These are phyloP conservation scores for Tetrahymena borealis DNA, from an alignment of 73 alveolate species.

Conservation along the genomic window DNA sequence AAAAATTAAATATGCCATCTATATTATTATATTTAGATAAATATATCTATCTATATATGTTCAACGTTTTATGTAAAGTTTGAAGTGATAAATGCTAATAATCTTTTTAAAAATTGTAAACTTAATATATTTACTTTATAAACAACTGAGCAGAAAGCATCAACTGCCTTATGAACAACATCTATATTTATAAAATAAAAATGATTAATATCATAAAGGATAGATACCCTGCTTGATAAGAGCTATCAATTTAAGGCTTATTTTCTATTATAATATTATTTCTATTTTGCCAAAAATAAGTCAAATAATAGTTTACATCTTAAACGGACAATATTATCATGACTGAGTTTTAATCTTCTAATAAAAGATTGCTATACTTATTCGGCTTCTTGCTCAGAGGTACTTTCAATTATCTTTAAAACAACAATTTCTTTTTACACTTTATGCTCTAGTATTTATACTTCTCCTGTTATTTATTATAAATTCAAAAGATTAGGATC, in stretches of 20 bases:
- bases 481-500: too few relatives aligned
- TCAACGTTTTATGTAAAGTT: too few relatives aligned
- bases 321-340: not conserved
- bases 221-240: too few relatives aligned
- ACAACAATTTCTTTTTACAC: not conserved
- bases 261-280: too few relatives aligned
- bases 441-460: not conserved
- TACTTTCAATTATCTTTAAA: not conserved
- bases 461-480: not conserved
- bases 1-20: too few relatives aligned
- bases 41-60: too few relatives aligned
- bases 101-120: not conserved
- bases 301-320: not conserved
- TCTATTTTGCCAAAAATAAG: too few relatives aligned
- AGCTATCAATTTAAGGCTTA: too few relatives aligned
- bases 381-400: not conserved
- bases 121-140: not conserved
- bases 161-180: not conserved
- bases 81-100: too few relatives aligned
- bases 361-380: not conserved
- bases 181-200: not conserved
- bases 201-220: too few relatives aligned
- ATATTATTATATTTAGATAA: too few relatives aligned
- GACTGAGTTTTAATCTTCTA: not conserved
- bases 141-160: not conserved